Evolutionary conservation across 306 rosid genomes (phyloP), one percentile per base, ranked within the genome.

Genomic region (Pyrus communis): DNA sequence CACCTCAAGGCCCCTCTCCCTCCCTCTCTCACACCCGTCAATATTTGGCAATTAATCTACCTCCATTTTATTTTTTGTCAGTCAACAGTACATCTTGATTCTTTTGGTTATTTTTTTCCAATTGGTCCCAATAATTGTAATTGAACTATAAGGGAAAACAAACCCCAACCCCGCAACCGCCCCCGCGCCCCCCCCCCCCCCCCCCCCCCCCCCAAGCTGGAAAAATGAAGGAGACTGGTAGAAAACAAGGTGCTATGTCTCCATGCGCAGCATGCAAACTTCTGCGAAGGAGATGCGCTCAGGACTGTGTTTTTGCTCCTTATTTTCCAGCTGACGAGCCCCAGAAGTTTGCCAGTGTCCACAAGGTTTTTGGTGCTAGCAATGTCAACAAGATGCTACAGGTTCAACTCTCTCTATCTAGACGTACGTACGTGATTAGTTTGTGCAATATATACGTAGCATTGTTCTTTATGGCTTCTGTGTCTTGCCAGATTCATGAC

Each of bases 211-310:
- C 18, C 19, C 7, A 6, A 30, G 60, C 18, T 38, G 58, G 64
- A 45, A 72, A 63, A 79, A 86, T 95, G 98, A 89, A 89, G 78
- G 96, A 89, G 79, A 77, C 86, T 75, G 89, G 98, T 0, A 85
- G 97, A 83, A 95, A 92, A 77, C 97, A 89, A 81, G 96, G 96
- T 19, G 81, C 90, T 31, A 70, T 92, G 83, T 84, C 97, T 1
- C 99, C 99, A 78, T 95, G 99, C 51, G 99, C 99, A 4, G 99
- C 97, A 0, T 95, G 99, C 85, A 95, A 92, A 84, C 96, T 95
- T 89, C 96, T 95, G 4, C 61, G 99, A 25, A 84, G 99, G 61
- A 81, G 99, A 77, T 95, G 99, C 49, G 88, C 96, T 0, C 80
- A 84, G 71, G 97, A 92, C 61, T 95, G 99, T 25, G 92, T 92